phyloP scores from a whole-genome alignment of 768 basidiomycete species.

The Pisolithus tinctorius region DNA sequence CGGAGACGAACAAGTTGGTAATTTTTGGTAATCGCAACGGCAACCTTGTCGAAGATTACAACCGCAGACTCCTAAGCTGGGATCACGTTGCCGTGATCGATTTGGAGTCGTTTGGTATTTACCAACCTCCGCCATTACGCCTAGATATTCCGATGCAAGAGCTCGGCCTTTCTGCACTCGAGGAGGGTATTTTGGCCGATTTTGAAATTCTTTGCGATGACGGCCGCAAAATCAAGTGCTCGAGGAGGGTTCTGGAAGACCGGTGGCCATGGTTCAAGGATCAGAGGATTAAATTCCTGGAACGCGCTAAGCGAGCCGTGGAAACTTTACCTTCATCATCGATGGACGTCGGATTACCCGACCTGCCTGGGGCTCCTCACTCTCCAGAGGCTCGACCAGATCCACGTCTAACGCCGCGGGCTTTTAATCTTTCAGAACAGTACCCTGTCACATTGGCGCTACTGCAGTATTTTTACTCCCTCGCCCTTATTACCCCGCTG shows the following conservation, averaged over 20 bases:
- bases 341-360: constrained; percentile 58
- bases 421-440: constrained; percentile 79
- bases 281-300: constrained; percentile 53
- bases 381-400: constrained; percentile 54
- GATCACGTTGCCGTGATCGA: constrained; percentile 89
- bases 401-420: constrained; percentile 73
- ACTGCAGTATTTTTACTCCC: constrained; percentile 90
- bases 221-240: constrained; percentile 75
- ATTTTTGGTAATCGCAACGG: constrained; percentile 88
- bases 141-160: constrained; percentile 72
- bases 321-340: constrained; percentile 53
- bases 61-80: constrained; percentile 84
- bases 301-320: constrained; percentile 49
- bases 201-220: constrained; percentile 94
- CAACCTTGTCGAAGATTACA: constrained; percentile 88
- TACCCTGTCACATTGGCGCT: constrained; percentile 85
- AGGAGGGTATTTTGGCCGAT: constrained; percentile 77
- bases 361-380: constrained; percentile 46
- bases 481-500: constrained; percentile 78
- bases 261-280: constrained; percentile 95
- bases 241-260: constrained; percentile 76
- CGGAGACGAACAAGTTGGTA: constrained; percentile 76
- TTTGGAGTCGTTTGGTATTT: constrained; percentile 93
- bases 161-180: constrained; percentile 76
- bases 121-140: constrained; percentile 70